Conservation (phyloP, 441 rosid species). For the Euphorbia corollata region DNA sequence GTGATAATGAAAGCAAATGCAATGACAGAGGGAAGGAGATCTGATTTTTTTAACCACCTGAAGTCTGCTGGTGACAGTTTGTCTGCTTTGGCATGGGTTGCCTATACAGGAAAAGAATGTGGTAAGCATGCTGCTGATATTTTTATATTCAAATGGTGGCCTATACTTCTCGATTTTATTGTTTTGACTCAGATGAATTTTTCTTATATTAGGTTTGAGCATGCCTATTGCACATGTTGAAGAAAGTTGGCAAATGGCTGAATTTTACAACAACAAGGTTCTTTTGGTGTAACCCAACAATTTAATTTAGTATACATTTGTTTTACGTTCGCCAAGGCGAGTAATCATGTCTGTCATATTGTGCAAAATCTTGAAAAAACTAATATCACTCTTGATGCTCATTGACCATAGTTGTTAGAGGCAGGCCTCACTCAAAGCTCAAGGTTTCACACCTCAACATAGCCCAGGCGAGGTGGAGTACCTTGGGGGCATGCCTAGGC, state of each 20-base stretch:
- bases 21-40: slow-evolving; percentile 71
- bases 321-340: neutral
- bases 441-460: no score
- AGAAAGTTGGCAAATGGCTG: slow-evolving; percentile 98
- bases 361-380: neutral
- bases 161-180: neutral
- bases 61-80: slow-evolving; percentile 77
- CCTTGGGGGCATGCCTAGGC: no score
- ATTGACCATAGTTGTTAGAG: no score
- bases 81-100: slow-evolving; percentile 86
- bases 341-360: no score
- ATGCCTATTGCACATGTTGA: slow-evolving; percentile 96
- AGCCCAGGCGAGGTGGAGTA: no score
- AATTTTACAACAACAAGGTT: slow-evolving; percentile 96
- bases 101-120: slow-evolving; percentile 83
- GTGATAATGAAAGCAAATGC: slow-evolving; percentile 65
- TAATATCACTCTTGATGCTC: no score
- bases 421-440: no score
- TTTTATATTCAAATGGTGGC: slow-evolving; percentile 6
- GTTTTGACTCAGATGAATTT: slow-evolving; percentile 9
- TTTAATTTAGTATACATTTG: neutral
- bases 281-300: neutral
- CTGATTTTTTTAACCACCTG: slow-evolving; percentile 82
- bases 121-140: slow-evolving; percentile 37
- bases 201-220: slow-evolving; percentile 57